phyloP scores from a whole-genome alignment of 2,329 filamentous ascomycete genomes.

The Colletotrichum costaricense region DNA sequence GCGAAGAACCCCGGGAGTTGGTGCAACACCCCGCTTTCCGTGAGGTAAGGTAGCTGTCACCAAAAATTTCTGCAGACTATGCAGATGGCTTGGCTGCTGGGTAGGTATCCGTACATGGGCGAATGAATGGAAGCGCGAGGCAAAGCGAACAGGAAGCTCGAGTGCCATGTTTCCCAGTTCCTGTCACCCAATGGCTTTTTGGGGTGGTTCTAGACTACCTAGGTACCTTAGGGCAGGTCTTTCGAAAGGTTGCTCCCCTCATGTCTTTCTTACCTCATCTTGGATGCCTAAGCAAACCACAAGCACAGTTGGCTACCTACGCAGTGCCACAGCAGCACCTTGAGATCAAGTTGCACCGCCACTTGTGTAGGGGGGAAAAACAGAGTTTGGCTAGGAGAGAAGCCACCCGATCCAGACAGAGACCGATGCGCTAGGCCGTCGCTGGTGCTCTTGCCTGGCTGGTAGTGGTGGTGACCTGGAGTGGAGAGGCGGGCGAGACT shows the following conservation, averaged over 20 bases:
- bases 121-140: not conserved
- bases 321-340: not conserved
- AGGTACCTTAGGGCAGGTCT: not conserved
- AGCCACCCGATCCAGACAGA: slow-evolving; percentile 5
- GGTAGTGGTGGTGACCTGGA: slow-evolving; percentile 1
- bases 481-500: slow-evolving; percentile 12
- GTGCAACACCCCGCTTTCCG: slow-evolving; percentile 11
- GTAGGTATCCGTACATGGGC: not conserved
- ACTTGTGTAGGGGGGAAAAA: not conserved
- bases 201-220: not conserved
- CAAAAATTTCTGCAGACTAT: not conserved
- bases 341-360: slow-evolving; percentile 17
- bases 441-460: not conserved
- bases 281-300: not conserved
- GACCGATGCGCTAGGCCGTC: slow-evolving; percentile 7
- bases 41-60: not conserved
- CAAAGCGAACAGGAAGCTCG: not conserved
- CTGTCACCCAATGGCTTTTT: not conserved
- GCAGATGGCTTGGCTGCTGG: not conserved
- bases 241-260: not conserved
- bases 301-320: not conserved
- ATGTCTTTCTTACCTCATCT: not conserved
- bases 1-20: not conserved
- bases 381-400: slow-evolving; percentile 1
- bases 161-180: not conserved